A percentile compares a stretch with the other conserved stretches of the same genome.
Evolutionary conservation across 257 asterid species (phyloP).

Genomic region (Perilla frutescens): DNA sequence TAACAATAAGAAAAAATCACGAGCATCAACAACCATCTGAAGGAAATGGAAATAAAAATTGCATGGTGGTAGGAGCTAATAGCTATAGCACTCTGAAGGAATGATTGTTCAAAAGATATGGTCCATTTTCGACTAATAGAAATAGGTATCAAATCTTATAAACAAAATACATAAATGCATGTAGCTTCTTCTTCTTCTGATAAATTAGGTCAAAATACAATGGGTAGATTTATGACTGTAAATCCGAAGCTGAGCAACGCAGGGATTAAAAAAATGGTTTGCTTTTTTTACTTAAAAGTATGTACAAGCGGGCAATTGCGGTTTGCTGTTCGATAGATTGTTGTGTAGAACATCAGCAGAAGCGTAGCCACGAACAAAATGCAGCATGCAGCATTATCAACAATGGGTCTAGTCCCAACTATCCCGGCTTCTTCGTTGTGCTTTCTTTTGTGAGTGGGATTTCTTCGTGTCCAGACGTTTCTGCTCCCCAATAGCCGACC

Average conservation of each 20-base stretch:
- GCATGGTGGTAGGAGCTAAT: background rate
- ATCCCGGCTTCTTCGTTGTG: slow-evolving; percentile 65
- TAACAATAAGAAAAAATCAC: too few relatives aligned
- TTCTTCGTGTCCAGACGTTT: slow-evolving; percentile 77
- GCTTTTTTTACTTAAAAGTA: slow-evolving; percentile 29
- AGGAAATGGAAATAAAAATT: too few relatives aligned
- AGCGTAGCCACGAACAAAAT: slow-evolving; percentile 9
- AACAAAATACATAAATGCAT: background rate
- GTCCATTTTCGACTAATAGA: background rate
- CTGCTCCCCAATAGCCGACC: slow-evolving; percentile 81
- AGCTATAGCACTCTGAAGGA: too few relatives aligned
- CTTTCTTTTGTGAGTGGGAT: slow-evolving; percentile 74
- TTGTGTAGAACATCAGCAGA: slow-evolving; percentile 15
- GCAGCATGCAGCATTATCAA: too few relatives aligned
- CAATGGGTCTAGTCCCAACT: slow-evolving; percentile 56
- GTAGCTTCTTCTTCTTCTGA: background rate
- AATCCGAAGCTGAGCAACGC: background rate
- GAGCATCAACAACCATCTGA: too few relatives aligned
- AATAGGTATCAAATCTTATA: background rate
- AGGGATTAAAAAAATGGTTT: background rate
- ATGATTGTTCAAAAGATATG: too few relatives aligned
- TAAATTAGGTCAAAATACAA: slow-evolving; percentile 5
- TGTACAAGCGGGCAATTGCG: background rate
- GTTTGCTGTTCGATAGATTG: slow-evolving; percentile 9
- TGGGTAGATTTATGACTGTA: background rate